A percentile compares a stretch with the other conserved stretches of the same genome.
These are phyloP conservation scores for Escovopsis weberi DNA, from an alignment of 2,329 filamentous ascomycete species.

Conservation along the genomic window DNA sequence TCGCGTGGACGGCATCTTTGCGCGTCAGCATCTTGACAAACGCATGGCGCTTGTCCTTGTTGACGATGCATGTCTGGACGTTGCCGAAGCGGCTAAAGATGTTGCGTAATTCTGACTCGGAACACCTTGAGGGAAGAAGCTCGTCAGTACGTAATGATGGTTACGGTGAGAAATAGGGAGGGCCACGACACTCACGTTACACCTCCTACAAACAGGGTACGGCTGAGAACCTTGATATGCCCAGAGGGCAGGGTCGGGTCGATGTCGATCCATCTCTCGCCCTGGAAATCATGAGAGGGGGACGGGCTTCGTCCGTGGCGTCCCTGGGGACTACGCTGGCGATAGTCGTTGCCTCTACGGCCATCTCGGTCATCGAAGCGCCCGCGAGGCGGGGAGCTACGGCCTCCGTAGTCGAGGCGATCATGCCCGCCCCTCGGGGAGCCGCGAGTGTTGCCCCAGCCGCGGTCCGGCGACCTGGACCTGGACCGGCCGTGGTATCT, in stretches of 20 bases:
- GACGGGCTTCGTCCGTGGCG: conserved; percentile 52
- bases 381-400: conserved; percentile 48
- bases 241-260: conserved; percentile 61
- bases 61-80: conserved; percentile 96
- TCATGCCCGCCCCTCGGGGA: conserved; percentile 48
- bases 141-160: conserved; percentile 6
- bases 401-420: conserved; percentile 64
- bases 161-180: too few species aligned
- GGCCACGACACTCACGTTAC: conserved; percentile 52
- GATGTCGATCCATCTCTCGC: conserved; percentile 61
- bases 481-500: conserved; percentile 50
- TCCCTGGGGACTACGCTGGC: conserved; percentile 70
- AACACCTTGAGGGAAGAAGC: conserved; percentile 33
- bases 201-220: conserved; percentile 91
- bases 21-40: conserved; percentile 98
- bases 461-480: conserved; percentile 65
- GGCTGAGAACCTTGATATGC: conserved; percentile 82
- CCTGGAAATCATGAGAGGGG: conserved; percentile 26
- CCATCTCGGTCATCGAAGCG: conserved; percentile 28
- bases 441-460: conserved; percentile 47
- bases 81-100: conserved; percentile 72
- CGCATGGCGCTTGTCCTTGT: conserved; percentile 93
- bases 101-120: conserved; percentile 65
- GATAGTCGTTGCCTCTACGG: conserved; percentile 54
- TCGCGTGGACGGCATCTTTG: conserved; percentile 67